phyloP scores from a whole-genome alignment of 768 basidiomycete genomes.

The Gymnopilus junonius region DNA sequence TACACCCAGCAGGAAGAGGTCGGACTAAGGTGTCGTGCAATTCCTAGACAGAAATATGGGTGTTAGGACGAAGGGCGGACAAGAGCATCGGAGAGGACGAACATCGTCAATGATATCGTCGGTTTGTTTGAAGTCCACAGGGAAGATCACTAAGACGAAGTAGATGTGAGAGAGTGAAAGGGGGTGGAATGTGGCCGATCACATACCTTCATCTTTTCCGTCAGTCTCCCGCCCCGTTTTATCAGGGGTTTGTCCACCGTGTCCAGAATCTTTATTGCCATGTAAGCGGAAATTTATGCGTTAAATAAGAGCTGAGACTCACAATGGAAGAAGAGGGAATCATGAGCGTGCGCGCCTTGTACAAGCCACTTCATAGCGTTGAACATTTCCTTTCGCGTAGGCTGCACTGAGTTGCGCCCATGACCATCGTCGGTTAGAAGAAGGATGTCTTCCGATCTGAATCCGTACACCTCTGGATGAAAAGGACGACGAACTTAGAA shows the following conservation, averaged over 20 bases:
- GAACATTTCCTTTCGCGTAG: constrained; percentile 52
- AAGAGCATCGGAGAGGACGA: background rate
- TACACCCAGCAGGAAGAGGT: no score
- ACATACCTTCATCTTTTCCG: constrained; percentile 76
- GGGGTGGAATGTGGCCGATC: background rate
- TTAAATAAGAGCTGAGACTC: constrained; percentile 17
- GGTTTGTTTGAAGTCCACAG: constrained; percentile 77
- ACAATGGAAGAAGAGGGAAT: constrained; percentile 84
- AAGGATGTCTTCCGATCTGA: constrained; percentile 68
- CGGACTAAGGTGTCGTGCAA: constrained; percentile 52
- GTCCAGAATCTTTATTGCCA: constrained; percentile 77
- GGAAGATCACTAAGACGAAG: constrained; percentile 70
- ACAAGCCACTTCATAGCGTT: constrained; percentile 67
- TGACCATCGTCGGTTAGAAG: constrained; percentile 64
- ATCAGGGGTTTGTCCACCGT: constrained; percentile 89
- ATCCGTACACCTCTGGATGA: constrained; percentile 45
- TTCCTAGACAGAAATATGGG: constrained; percentile 33
- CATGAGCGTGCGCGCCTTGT: constrained; percentile 64
- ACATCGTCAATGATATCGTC: constrained; percentile 87
- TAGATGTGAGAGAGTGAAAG: background rate
- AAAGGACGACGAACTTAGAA: background rate
- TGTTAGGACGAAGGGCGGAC: background rate
- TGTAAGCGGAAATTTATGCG: background rate
- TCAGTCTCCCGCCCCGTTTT: constrained; percentile 74
- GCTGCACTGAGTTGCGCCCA: constrained; percentile 40